Percentiles rank a stretch among this genome's conserved stretches.
These are phyloP conservation scores for Ceratocystis destructans DNA, from an alignment of 2,329 filamentous ascomycete species.

Conservation along the genomic window DNA sequence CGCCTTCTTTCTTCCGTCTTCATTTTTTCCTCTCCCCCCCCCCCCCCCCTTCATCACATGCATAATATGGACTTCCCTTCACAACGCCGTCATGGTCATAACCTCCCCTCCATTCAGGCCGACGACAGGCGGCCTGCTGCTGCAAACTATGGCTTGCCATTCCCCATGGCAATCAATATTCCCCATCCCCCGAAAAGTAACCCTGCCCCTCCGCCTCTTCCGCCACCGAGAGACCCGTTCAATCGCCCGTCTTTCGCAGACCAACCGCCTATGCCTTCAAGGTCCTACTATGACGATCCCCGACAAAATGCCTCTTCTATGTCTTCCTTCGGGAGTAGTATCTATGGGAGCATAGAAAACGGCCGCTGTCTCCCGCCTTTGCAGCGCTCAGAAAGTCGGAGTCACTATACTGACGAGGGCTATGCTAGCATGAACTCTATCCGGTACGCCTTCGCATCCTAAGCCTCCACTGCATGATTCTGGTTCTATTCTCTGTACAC, in stretches of 20 bases:
- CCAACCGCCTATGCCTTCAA: constrained; percentile 5
- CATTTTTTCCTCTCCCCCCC: too few species aligned
- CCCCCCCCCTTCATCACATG: background rate
- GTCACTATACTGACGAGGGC: constrained; percentile 29
- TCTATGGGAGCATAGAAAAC: constrained; percentile 32
- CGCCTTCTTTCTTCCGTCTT: too few species aligned
- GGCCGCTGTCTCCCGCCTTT: constrained; percentile 23
- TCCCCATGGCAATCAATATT: constrained; percentile 19
- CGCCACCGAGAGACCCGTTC: constrained; percentile 19
- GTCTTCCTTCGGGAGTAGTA: constrained; percentile 23
- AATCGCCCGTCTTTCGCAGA: constrained; percentile 1
- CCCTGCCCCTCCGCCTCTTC: constrained; percentile 19
- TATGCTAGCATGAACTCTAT: constrained; percentile 33
- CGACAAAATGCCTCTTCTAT: constrained; percentile 16
- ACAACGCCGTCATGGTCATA: constrained; percentile 15
- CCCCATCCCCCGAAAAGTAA: constrained; percentile 15
- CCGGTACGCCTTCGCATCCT: constrained; percentile 24
- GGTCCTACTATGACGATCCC: constrained; percentile 7
- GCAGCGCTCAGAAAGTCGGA: constrained; percentile 17
- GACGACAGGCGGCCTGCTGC: constrained; percentile 13
- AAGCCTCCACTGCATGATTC: background rate
- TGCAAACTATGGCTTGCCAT: constrained; percentile 8
- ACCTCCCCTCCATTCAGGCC: constrained; percentile 19
- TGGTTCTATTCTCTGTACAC: too few species aligned
- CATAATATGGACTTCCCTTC: constrained; percentile 15